phyloP scores from a whole-genome alignment of 2,329 filamentous ascomycete genomes.

The Fusarium cyanostomum region DNA sequence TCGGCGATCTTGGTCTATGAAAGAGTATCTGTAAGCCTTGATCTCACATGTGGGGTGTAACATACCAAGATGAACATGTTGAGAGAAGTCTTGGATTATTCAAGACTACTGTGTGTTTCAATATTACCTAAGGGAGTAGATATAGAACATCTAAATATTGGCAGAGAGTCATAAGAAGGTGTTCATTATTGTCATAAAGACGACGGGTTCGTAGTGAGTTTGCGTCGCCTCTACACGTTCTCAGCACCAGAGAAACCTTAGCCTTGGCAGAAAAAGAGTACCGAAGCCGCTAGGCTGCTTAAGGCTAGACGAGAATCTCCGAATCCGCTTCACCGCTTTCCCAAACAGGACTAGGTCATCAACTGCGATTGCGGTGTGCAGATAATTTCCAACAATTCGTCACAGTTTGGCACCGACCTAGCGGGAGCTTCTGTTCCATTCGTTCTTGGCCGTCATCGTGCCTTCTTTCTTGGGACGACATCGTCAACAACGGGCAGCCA shows the following conservation, averaged over 20 bases:
- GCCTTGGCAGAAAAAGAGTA: constrained; percentile 40
- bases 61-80: constrained; percentile 63
- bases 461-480: constrained; percentile 26
- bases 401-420: constrained; percentile 9
- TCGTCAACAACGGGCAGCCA: constrained; percentile 12
- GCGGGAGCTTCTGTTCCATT: constrained; percentile 24
- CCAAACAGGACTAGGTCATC: neutral
- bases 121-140: neutral
- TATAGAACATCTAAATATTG: neutral
- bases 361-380: constrained; percentile 20
- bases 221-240: constrained; percentile 8
- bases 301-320: neutral
- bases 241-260: constrained; percentile 14
- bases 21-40: constrained; percentile 23
- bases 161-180: constrained; percentile 2
- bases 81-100: neutral
- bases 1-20: constrained; percentile 89
- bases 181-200: neutral
- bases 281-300: constrained; percentile 4
- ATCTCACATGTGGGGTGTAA: constrained; percentile 9
- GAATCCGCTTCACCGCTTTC: constrained; percentile 6
- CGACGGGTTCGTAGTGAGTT: neutral
- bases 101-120: neutral
- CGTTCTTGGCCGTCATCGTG: constrained; percentile 13
- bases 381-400: constrained; percentile 26